Base-by-base conservation (phyloP, 2,329 filamentous ascomycete genomes). In the Zasmidium citrigriseum region DNA sequence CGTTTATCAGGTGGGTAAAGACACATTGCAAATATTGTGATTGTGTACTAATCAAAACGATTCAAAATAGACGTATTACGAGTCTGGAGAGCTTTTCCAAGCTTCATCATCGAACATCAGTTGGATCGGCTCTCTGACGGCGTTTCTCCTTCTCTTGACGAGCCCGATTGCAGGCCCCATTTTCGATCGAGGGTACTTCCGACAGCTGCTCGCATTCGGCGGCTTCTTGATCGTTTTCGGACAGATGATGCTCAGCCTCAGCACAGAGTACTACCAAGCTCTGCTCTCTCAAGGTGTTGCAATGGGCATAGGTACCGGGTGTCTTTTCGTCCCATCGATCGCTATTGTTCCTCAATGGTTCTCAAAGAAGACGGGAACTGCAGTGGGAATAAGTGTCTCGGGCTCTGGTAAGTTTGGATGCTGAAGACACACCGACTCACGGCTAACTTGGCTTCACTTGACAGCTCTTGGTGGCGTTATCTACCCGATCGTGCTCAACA, bases 351-450 rank as follows among this genome's bases (percentile, higher is more conserved):
- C 69, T 11, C 88, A 87, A 58, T 89, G 89, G 63, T 47, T 47
- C 16, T 75, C 75, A 2, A 79, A 71, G 14, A 82, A 82, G 12
- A 77, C 82, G 3, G 80, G 79, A 0, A 73, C 88, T 2, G 86
- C 86, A 1, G 76, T 89, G 9, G 84, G 84, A 0, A 77, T 86
- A 9, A 78, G 78, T 22, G 4, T 16, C n/a, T 5, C 25, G 4
- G 34, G 34, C 12, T 10, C 7, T 11, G 14, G 5, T 11, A 16
- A n/a, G n/a, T n/a, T 41, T 41, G 27, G 27, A 16, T 11, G 34
- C 18, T 11, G n/a, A n/a, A 7, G 5, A n/a, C 34, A n/a, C 4
- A 4, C 18, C 7, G 34, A 11, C 14, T 16, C 12, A 10, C n/a
- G n/a, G n/a, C n/a, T n/a, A n/a, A n/a, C n/a, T n/a, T n/a, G n/a